phyloP scores from a whole-genome alignment of 768 basidiomycete genomes.

The Candolleomyces efflorescens region DNA sequence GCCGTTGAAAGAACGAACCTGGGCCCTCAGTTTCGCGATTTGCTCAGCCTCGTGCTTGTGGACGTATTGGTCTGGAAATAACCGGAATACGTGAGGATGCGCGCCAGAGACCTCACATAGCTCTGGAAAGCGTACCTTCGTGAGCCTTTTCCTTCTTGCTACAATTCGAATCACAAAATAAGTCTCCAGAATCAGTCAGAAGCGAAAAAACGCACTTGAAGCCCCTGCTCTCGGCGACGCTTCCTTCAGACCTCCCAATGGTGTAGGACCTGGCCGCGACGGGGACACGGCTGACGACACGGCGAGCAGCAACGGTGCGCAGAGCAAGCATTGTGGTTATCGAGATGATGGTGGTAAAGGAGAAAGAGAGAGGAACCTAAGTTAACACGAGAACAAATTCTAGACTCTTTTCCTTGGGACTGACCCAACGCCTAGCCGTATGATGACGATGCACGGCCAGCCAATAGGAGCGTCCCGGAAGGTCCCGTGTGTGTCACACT shows the following conservation, averaged over 20 bases:
- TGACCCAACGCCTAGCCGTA: no score
- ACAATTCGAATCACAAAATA: slow-evolving; percentile 16
- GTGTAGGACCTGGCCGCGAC: slow-evolving; percentile 31
- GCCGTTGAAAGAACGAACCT: slow-evolving; percentile 34
- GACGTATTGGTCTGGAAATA: slow-evolving; percentile 54
- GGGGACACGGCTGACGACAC: slow-evolving; percentile 38
- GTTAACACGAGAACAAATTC: no score
- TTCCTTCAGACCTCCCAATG: slow-evolving; percentile 46
- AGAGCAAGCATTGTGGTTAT: slow-evolving; percentile 35
- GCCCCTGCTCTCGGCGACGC: slow-evolving; percentile 56
- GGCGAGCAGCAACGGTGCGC: slow-evolving; percentile 24
- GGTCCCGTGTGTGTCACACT: slow-evolving; percentile 4
- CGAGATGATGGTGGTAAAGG: slow-evolving; percentile 11
- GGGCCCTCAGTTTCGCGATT: slow-evolving; percentile 51
- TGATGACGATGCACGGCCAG: no score
- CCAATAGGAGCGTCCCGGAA: neutral
- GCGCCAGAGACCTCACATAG: neutral
- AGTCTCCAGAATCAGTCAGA: slow-evolving; percentile 9
- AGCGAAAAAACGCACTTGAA: slow-evolving; percentile 47
- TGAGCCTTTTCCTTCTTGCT: slow-evolving; percentile 75
- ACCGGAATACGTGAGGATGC: neutral
- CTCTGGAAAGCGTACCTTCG: slow-evolving; percentile 30
- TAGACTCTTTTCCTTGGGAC: neutral
- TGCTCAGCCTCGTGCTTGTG: slow-evolving; percentile 54
- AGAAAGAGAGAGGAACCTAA: neutral